These are phyloP conservation scores for Onygenales sp. DNA, from an alignment of 2,329 filamentous ascomycete genomes.

Conservation along the genomic window DNA sequence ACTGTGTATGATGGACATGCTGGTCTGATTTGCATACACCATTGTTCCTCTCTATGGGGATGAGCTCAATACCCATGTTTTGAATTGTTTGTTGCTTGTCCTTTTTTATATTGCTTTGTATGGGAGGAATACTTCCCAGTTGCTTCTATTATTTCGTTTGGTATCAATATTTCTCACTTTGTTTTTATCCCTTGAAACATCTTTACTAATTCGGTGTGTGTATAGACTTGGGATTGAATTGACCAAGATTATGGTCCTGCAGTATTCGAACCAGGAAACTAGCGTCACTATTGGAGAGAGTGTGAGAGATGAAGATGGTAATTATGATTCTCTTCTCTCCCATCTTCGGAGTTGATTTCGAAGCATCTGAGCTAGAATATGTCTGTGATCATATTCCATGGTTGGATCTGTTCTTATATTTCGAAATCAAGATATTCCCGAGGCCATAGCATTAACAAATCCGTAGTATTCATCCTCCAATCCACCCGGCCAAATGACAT, in stretches of 20 bases:
- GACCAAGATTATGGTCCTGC: slow-evolving; percentile 58
- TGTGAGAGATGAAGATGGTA: slow-evolving; percentile 90
- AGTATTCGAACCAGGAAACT: slow-evolving; percentile 55
- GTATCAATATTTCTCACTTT: no score
- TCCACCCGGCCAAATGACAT: slow-evolving; percentile 92
- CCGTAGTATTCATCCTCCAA: slow-evolving; percentile 81
- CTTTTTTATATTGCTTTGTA: no score
- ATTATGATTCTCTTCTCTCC: slow-evolving; percentile 5
- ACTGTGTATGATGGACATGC: no score
- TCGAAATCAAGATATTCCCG: neutral
- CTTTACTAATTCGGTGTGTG: no score
- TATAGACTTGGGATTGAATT: slow-evolving; percentile 55
- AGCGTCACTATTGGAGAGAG: slow-evolving; percentile 87
- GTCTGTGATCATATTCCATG: neutral
- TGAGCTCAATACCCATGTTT: no score
- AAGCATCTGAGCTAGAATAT: neutral
- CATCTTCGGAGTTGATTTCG: neutral
- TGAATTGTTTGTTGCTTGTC: no score
- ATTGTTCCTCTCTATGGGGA: no score
- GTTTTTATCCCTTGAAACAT: no score
- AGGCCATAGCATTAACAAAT: neutral
- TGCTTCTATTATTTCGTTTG: no score
- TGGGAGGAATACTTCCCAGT: no score
- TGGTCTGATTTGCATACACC: no score
- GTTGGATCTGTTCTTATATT: slow-evolving; percentile 1